phyloP scores from a whole-genome alignment of 495 filamentous ascomycete genomes.

The Saxophila tyrrhenica region DNA sequence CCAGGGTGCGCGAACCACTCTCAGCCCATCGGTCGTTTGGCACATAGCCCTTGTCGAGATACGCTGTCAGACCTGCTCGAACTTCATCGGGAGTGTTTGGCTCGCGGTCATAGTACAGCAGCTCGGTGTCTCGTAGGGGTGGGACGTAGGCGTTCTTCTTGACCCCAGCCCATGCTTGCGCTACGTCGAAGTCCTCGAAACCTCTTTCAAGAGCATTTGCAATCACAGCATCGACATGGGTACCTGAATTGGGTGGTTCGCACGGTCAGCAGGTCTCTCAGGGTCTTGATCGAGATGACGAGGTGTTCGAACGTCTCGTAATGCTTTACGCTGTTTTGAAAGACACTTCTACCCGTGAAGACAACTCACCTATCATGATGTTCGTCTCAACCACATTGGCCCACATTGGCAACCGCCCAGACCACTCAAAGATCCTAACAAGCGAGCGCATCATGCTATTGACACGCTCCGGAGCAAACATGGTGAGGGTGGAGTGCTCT shows the following conservation, averaged over 20 bases:
- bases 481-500: constrained; percentile 12
- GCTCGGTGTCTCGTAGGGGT: constrained; percentile 9
- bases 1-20: constrained; percentile 15
- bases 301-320: too few relatives aligned
- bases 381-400: constrained; percentile 20
- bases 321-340: too few relatives aligned
- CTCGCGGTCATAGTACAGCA: constrained; percentile 20
- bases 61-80: constrained; percentile 15
- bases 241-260: too few relatives aligned
- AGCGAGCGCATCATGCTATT: constrained; percentile 19
- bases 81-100: constrained; percentile 18
- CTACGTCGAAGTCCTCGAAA: constrained; percentile 11
- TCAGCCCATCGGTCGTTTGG: constrained; percentile 20
- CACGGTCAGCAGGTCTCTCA: too few relatives aligned
- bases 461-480: constrained; percentile 19
- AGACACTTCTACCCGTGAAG: too few relatives aligned
- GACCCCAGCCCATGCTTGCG: constrained; percentile 13
- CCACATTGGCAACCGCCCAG: constrained; percentile 17
- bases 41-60: constrained; percentile 14
- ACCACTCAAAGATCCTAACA: constrained; percentile 15
- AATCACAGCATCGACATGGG: constrained; percentile 18
- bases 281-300: too few relatives aligned
- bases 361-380: constrained; percentile 22
- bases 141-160: constrained; percentile 19
- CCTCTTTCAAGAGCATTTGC: constrained; percentile 17